A percentile compares a stretch with the other conserved stretches of the same genome.
Conservation (phyloP, 1,139 yeast species). For the Geotrichum citri-aurantii region DNA sequence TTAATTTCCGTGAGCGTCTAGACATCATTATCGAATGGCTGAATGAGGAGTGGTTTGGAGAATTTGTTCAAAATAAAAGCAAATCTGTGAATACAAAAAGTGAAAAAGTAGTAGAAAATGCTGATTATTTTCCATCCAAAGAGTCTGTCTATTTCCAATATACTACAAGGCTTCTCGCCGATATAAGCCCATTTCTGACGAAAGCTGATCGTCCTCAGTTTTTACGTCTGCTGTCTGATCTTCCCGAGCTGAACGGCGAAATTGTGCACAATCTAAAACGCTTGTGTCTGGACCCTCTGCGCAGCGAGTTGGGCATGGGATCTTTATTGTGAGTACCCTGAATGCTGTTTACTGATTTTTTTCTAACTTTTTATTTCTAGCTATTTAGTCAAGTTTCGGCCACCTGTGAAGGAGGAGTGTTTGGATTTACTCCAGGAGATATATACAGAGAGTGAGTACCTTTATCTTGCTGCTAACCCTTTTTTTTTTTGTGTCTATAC, state of each 20-base stretch:
- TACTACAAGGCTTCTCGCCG: constrained; percentile 68
- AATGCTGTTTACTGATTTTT: neutral
- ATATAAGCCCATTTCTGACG: constrained; percentile 78
- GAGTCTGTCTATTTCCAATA: constrained; percentile 43
- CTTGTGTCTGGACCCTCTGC: constrained; percentile 78
- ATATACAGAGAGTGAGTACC: constrained; percentile 35
- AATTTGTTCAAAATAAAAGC: constrained; percentile 38
- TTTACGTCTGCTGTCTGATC: constrained; percentile 74
- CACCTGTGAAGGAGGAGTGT: constrained; percentile 69
- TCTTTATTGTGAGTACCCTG: constrained; percentile 29
- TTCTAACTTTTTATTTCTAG: constrained; percentile 45
- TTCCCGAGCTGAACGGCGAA: constrained; percentile 64
- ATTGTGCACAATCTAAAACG: constrained; percentile 63
- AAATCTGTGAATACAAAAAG: neutral
- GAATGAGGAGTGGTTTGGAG: constrained; percentile 92
- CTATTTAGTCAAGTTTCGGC: constrained; percentile 81
- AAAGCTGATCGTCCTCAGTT: constrained; percentile 72
- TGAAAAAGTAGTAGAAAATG: constrained; percentile 7
- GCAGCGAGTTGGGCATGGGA: constrained; percentile 62
- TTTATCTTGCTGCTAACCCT: neutral
- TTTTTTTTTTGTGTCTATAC: neutral
- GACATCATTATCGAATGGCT: constrained; percentile 89
- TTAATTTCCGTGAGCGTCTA: constrained; percentile 64
- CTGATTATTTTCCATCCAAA: constrained; percentile 6
- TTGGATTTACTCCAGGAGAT: constrained; percentile 59